Percentiles rank a stretch among this genome's conserved stretches.
Evolutionary conservation across 441 rosid species (phyloP).

Genomic region (Cnidoscolus chayamansa): DNA sequence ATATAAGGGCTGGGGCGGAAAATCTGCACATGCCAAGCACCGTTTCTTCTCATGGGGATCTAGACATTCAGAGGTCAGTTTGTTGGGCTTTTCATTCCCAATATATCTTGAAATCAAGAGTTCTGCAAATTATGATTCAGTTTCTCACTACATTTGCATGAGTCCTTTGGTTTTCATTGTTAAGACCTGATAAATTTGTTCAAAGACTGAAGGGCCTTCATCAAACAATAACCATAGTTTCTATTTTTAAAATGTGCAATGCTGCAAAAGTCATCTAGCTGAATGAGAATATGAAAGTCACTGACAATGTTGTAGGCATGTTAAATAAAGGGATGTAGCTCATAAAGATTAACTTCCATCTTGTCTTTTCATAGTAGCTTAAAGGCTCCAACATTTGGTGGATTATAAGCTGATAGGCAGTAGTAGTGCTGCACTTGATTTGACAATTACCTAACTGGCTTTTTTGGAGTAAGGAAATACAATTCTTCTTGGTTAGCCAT

Average conservation of each 20-base stretch:
- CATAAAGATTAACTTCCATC: not conserved
- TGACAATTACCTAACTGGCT: not conserved
- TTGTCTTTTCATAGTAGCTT: not conserved
- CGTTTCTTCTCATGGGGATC: constrained; percentile 84
- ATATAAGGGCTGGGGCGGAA: constrained; percentile 74
- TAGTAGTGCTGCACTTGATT: not conserved
- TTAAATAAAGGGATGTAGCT: not conserved
- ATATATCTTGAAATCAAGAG: not conserved
- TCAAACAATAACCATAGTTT: not conserved
- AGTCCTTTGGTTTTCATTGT: not conserved
- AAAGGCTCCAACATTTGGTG: not conserved
- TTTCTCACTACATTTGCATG: not conserved
- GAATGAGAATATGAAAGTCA: not conserved
- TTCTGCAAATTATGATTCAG: constrained; percentile 7
- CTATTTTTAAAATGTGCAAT: not conserved
- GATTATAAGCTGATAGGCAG: not conserved
- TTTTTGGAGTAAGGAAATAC: constrained; percentile 5
- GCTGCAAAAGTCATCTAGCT: not conserved
- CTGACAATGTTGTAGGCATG: not conserved
- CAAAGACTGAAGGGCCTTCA: not conserved
- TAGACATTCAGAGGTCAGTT: constrained; percentile 73
- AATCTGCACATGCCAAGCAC: constrained; percentile 67
- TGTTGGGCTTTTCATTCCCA: constrained; percentile 10
- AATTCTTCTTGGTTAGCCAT: not conserved
- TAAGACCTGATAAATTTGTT: not conserved